phyloP scores from a whole-genome alignment of 2,329 filamentous ascomycete genomes.

The Ceratocystis eucalypticola region DNA sequence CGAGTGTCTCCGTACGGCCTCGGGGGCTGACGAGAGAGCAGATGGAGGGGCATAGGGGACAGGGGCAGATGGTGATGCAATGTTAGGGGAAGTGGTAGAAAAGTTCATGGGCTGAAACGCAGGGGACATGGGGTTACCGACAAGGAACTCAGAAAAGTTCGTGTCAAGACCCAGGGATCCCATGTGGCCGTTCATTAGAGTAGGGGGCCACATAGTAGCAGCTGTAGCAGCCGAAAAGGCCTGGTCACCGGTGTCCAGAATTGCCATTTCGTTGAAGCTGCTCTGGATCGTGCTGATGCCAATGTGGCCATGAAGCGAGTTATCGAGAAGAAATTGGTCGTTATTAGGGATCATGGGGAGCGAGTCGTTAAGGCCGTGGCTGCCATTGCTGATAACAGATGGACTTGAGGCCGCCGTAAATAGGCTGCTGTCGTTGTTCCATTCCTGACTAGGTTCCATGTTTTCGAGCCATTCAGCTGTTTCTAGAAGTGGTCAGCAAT shows the following conservation, averaged over 20 bases:
- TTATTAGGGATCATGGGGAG: constrained; percentile 18
- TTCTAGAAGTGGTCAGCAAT: constrained; percentile 16
- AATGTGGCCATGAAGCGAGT: constrained; percentile 8
- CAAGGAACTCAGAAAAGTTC: constrained; percentile 19
- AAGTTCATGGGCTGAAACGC: constrained; percentile 16
- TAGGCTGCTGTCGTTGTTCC: constrained; percentile 7
- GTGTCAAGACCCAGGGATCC: constrained; percentile 15
- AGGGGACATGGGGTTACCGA: constrained; percentile 18
- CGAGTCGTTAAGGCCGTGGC: constrained; percentile 45
- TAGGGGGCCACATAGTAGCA: constrained; percentile 54
- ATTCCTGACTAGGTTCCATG: constrained; percentile 10
- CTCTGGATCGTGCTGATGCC: constrained; percentile 79
- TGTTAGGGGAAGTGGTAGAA: constrained; percentile 6
- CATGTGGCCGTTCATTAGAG: constrained; percentile 41
- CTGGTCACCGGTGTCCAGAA: constrained; percentile 29
- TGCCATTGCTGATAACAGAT: constrained; percentile 88
- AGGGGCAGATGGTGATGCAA: constrained; percentile 7
- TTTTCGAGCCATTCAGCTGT: constrained; percentile 15
- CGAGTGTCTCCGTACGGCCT: constrained; percentile 11
- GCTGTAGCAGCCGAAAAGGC: constrained; percentile 17
- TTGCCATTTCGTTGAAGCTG: constrained; percentile 52
- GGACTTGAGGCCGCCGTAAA: constrained; percentile 79
- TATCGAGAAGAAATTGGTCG: constrained; percentile 17
- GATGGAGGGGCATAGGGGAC: background rate
- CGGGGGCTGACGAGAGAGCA: background rate